A percentile compares a stretch with the other conserved stretches of the same genome.
phyloP scores from a whole-genome alignment of 2,329 filamentous ascomycete genomes.

The Rhexocercosporidium sp. region DNA sequence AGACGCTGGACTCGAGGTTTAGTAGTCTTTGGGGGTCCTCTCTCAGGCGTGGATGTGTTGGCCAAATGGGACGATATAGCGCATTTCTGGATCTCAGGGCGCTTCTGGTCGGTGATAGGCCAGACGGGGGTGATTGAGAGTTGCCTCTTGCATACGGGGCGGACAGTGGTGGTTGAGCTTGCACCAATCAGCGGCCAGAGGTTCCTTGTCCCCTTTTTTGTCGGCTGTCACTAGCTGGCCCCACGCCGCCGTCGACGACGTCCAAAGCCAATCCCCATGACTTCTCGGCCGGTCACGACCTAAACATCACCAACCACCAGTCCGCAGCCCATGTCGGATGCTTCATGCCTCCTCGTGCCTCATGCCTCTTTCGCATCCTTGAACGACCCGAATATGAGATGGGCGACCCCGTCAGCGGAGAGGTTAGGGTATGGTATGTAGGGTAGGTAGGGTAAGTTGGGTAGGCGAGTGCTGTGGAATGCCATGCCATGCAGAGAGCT shows the following conservation, averaged over 20 bases:
- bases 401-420: too few relatives aligned
- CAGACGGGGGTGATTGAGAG: constrained; percentile 9
- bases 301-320: not conserved
- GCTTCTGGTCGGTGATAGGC: not conserved
- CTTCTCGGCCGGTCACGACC: not conserved
- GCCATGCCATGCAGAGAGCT: not conserved
- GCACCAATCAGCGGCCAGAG: not conserved
- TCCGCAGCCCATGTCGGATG: too few relatives aligned
- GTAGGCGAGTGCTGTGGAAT: too few relatives aligned
- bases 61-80: constrained; percentile 15
- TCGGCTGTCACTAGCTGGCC: constrained; percentile 10
- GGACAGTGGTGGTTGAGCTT: constrained; percentile 2
- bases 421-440: too few relatives aligned
- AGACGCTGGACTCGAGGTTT: constrained; percentile 33
- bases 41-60: not conserved
- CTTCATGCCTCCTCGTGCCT: too few relatives aligned
- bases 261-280: constrained; percentile 2
- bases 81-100: not conserved
- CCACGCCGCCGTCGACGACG: constrained; percentile 3
- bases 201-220: not conserved
- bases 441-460: too few relatives aligned
- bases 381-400: not conserved
- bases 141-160: constrained; percentile 5
- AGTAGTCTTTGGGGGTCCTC: constrained; percentile 25
- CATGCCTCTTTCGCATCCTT: not conserved